Percentiles rank a stretch among this genome's conserved stretches.
phyloP scores from a whole-genome alignment of 768 basidiomycete species.

The Multifurca ochricompacta region DNA sequence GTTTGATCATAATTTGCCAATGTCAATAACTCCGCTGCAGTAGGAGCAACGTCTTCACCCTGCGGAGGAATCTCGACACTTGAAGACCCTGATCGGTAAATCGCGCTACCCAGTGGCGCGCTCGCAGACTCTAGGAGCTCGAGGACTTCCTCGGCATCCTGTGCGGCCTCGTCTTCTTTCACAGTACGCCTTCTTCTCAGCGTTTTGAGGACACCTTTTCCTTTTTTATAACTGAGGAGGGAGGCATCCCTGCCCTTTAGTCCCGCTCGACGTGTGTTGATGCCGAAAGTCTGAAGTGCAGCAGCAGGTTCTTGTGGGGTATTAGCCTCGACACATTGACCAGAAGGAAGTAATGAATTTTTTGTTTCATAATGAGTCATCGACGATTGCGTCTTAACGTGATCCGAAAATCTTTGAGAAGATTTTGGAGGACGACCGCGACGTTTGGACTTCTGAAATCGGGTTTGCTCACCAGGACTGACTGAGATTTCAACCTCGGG shows the following conservation, averaged over 20 bases:
- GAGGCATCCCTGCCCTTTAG: conserved; percentile 2
- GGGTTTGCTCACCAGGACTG: neutral
- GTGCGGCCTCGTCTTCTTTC: neutral
- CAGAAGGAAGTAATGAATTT: neutral
- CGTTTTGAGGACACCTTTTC: conserved; percentile 9
- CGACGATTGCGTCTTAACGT: neutral
- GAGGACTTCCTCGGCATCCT: conserved; percentile 7
- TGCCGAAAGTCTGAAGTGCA: neutral
- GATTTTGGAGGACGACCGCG: neutral
- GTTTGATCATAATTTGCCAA: neutral
- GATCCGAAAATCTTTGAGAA: neutral
- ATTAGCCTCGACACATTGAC: neutral
- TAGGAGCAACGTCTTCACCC: neutral
- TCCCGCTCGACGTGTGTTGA: neutral
- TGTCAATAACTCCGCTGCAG: neutral
- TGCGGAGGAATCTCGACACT: neutral
- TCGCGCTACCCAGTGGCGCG: neutral
- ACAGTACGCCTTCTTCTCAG: neutral
- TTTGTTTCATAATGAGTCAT: neutral
- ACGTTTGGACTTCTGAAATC: neutral
- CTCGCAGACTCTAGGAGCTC: conserved; percentile 10
- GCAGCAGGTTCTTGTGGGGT: neutral
- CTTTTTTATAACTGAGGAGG: neutral
- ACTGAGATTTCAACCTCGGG: neutral
- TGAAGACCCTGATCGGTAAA: neutral